Evolutionary conservation across 2,329 filamentous ascomycete genomes (phyloP), one percentile per base, ranked within the genome.

Genomic region (Claviceps citrina): DNA sequence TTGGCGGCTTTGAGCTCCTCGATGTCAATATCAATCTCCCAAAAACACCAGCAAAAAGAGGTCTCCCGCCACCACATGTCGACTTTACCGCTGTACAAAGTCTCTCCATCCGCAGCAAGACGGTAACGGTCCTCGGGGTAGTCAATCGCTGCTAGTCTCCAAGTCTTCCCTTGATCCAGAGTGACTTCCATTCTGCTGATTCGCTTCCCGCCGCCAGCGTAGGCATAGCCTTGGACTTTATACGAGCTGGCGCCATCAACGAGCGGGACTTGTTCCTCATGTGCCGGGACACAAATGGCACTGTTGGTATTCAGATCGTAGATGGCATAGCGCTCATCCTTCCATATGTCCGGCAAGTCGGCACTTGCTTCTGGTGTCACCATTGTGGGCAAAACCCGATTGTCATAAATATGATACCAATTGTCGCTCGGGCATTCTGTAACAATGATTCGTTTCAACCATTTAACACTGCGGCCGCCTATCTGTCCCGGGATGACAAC

Each of bases 391-490:
- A 95, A 62, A 1, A 95, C 85, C 43, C 85, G 69, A 55, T 95
- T 95, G 57, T 95, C 87, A 58, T 91, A 87, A 46, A 93, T 85
- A 58, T 95, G 87, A 52, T 94, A 94, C 84, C 85, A 93, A 54
- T 93, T 94, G 46, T 89, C 80, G 54, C 85, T 93, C 0, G 86
- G 85, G 19, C 70, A 66, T 8, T 78, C 72, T 0, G 85, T 89
- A 38, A 95, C 59, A 32, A 86, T 81, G 44, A 95, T 71, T 47
- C 70, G 78, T 63, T 80, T 89, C 43, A 95, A 57, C 87, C 87
- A 95, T 59, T 95, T 95, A 25, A 95, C 86, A 56, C 84, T 93
- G 46, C 87, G 72, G 1, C 86, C 87, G 26, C 87, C 87, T 45
- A 95, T 94, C 57, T 93, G 85, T 0, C 87, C 87, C 0, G 87